Evolutionary conservation across 768 basidiomycete species (phyloP), one percentile per base, ranked within the genome.

Genomic region (Paxillus rubicundulus): DNA sequence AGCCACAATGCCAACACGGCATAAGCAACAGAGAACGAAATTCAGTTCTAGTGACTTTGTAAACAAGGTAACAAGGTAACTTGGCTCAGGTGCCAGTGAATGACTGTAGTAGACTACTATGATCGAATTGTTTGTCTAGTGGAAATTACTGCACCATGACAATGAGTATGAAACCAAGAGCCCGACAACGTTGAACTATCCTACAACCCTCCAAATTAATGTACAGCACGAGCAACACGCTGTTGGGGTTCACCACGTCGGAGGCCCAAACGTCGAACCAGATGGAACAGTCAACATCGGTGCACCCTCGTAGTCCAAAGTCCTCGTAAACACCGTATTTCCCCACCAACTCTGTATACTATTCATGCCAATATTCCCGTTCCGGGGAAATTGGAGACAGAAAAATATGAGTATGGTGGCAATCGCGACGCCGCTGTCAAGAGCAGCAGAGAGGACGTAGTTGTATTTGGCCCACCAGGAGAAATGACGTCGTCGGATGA

Each of bases 311-410:
- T 72, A 74, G 59, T 75, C 74, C 18, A 64, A 56, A 3, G 74
- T 75, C 5, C 70, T 41, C 49, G 55, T 67, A 54, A 66, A 70
- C 30, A 71, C 72, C 24, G 24, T 24, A 24, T 24, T 24, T 5
- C 24, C 24, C 24, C 24, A 24, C 24, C 24, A 24, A 65, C 66
- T 54, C 53, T 76, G 75, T 46, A 86, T 66, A 16, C 50, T 80
- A 44, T 73, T 66, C 4, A 60, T 10, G 5, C 83, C 84, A 57
- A 85, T 83, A 2, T 47, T 51, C 7, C 50, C 53, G 39, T 65
- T 48, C 33, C 5, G 30, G 8, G 65, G 64, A 39, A 55, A 56
- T 39, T 24, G 78, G 37, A 85, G 70, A 45, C 56, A 57, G 47
- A 72, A 70, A 62, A 59, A 59, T 12, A 59, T 54, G 28, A 59